These are phyloP conservation scores for Metarhizium humberi DNA, from an alignment of 2,329 filamentous ascomycete genomes.

Conservation along the genomic window DNA sequence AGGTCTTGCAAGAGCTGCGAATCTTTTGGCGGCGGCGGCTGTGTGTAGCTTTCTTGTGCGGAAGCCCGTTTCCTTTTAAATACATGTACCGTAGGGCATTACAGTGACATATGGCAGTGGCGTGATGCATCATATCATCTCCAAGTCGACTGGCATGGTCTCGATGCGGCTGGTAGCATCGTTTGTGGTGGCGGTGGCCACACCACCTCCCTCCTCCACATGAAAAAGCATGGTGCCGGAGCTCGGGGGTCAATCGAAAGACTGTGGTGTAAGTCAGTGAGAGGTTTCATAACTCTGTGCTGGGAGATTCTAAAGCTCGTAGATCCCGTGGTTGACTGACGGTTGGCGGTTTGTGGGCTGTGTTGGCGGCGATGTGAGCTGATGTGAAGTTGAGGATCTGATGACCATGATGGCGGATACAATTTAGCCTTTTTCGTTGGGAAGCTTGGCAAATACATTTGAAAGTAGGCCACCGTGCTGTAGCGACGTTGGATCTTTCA, in stretches of 20 bases:
- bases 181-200: neutral
- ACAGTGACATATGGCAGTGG: neutral
- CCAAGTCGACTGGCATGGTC: neutral
- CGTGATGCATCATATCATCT: neutral
- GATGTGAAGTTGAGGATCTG: no score
- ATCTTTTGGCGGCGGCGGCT: neutral
- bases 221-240: neutral
- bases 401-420: no score
- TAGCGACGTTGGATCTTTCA: no score
- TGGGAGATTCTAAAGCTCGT: no score
- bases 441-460: no score
- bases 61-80: neutral
- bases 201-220: neutral
- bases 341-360: no score
- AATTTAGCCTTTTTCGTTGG: no score
- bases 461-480: no score
- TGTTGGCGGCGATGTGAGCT: no score
- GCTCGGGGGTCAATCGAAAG: neutral
- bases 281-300: no score
- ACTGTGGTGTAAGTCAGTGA: neutral
- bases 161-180: neutral
- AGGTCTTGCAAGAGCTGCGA: neutral
- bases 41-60: neutral
- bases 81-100: neutral
- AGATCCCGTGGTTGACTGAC: no score